These are phyloP conservation scores for Fusarium staphyleae DNA, from an alignment of 2,329 filamentous ascomycete species.

Conservation along the genomic window DNA sequence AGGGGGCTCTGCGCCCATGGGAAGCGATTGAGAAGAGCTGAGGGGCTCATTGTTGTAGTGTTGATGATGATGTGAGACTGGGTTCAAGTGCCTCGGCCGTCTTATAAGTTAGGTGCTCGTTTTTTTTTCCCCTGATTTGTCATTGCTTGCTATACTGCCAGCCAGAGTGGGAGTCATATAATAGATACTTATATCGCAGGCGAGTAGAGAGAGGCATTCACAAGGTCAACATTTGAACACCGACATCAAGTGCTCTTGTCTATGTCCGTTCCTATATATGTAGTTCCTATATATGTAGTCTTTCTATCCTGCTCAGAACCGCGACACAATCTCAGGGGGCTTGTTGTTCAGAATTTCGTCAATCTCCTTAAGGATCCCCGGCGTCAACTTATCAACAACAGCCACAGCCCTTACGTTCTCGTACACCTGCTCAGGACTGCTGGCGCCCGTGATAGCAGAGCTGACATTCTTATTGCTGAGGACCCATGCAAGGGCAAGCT, in stretches of 20 bases:
- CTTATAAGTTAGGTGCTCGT: background rate
- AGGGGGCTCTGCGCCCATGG: slow-evolving; percentile 43
- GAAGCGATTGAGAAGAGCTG: slow-evolving; percentile 42
- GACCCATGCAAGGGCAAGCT: slow-evolving; percentile 68
- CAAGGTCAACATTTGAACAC: background rate
- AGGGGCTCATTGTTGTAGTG: slow-evolving; percentile 34
- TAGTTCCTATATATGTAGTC: background rate
- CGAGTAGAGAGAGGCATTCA: too few relatives aligned
- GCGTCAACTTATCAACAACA: slow-evolving; percentile 63
- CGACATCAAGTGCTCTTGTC: background rate
- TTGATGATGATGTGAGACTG: background rate
- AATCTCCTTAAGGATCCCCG: slow-evolving; percentile 65
- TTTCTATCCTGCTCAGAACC: slow-evolving; percentile 17
- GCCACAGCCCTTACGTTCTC: slow-evolving; percentile 64
- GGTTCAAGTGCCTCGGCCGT: background rate
- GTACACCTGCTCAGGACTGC: slow-evolving; percentile 63
- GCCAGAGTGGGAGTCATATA: too few relatives aligned
- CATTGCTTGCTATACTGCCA: too few relatives aligned
- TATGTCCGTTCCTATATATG: background rate
- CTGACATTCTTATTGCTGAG: slow-evolving; percentile 68
- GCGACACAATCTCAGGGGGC: slow-evolving; percentile 52
- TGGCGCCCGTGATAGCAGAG: slow-evolving; percentile 67
- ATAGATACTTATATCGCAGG: too few relatives aligned
- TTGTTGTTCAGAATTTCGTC: slow-evolving; percentile 66
- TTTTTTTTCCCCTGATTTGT: too few relatives aligned